A percentile compares a stretch with the other conserved stretches of the same genome.
phyloP scores from a whole-genome alignment of 345 rosid species.

The Combretum micranthum region DNA sequence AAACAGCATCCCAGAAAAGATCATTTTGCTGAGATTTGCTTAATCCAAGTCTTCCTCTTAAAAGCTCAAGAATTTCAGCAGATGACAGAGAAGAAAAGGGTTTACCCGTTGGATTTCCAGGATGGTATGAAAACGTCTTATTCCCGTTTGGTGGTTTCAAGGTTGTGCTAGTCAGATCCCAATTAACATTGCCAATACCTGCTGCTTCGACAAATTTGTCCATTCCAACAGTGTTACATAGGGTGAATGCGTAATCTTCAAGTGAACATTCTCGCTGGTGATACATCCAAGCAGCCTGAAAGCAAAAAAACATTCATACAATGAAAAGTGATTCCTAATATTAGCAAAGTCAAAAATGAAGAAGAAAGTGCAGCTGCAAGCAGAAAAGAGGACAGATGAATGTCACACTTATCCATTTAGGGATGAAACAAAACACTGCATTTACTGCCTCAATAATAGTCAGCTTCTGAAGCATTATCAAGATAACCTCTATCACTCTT shows the following conservation, averaged over 20 bases:
- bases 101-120: constrained; percentile 42
- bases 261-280: constrained; percentile 46
- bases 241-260: constrained; percentile 32
- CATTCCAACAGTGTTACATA: constrained; percentile 28
- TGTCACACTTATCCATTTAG: not conserved
- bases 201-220: constrained; percentile 28
- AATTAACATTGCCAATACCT: constrained; percentile 42
- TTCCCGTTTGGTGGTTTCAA: constrained; percentile 32
- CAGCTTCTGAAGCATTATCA: too few species aligned
- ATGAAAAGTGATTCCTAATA: too few species aligned
- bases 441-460: too few species aligned
- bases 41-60: constrained; percentile 39
- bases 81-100: constrained; percentile 40
- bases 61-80: constrained; percentile 35
- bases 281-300: constrained; percentile 46
- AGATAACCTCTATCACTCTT: too few species aligned
- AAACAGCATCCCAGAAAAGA: constrained; percentile 58
- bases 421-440: too few species aligned
- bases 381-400: not conserved
- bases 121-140: constrained; percentile 16
- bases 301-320: constrained; percentile 3
- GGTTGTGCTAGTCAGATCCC: constrained; percentile 35
- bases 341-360: not conserved
- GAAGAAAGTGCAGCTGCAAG: not conserved
- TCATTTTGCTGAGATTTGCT: constrained; percentile 49